Conservation (phyloP, 1,284 basidiomycete genomes). For the Cryptococcus wingfieldii region DNA sequence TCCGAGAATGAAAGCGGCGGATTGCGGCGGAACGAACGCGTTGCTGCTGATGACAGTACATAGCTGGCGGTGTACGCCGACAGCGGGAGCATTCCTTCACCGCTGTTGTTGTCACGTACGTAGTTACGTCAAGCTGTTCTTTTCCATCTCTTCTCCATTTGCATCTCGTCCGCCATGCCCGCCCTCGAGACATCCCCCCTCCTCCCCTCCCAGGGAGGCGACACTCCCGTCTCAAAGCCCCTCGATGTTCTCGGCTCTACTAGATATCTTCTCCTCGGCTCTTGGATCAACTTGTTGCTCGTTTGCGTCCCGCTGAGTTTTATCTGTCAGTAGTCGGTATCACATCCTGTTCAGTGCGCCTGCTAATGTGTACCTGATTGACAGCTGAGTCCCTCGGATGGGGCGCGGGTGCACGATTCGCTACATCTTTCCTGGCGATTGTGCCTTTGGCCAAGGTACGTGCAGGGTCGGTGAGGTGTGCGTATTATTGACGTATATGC, state of each 20-base stretch:
- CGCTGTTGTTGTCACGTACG: too few species aligned
- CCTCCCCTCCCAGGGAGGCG: not conserved
- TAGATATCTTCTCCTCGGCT: slow-evolving; percentile 61
- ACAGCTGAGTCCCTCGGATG: slow-evolving; percentile 51
- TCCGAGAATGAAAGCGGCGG: too few species aligned
- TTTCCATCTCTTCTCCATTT: too few species aligned
- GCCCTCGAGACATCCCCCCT: slow-evolving; percentile 10
- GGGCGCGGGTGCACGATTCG: slow-evolving; percentile 79
- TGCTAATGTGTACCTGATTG: not conserved
- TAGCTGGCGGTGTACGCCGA: too few species aligned
- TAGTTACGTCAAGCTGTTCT: too few species aligned
- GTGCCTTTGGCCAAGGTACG: slow-evolving; percentile 75
- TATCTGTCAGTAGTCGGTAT: slow-evolving; percentile 53
- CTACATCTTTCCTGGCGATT: slow-evolving; percentile 78
- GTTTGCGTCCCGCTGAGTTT: slow-evolving; percentile 69
- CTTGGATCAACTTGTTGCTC: slow-evolving; percentile 73
- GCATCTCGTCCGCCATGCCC: slow-evolving; percentile 1
- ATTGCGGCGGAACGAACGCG: too few species aligned
- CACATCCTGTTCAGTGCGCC: not conserved
- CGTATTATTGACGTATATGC: not conserved
- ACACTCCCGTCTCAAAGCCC: not conserved
- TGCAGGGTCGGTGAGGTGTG: not conserved
- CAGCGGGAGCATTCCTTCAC: too few species aligned
- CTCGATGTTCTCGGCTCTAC: slow-evolving; percentile 54
- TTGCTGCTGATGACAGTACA: too few species aligned